phyloP scores from a whole-genome alignment of 2,329 filamentous ascomycete genomes.

The Septoria linicola region DNA sequence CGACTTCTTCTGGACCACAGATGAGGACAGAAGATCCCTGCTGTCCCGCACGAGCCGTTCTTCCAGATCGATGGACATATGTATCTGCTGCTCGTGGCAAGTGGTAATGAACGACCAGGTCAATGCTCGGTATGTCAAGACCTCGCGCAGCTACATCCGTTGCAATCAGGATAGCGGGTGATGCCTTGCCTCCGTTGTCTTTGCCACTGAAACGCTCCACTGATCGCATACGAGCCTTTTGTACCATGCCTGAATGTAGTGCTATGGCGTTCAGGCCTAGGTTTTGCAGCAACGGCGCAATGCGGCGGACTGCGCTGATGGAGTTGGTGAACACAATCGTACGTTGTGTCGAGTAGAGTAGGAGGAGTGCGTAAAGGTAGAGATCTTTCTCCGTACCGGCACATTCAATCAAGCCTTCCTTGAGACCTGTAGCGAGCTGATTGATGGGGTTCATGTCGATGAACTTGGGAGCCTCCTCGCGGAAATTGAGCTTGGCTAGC shows the following conservation, averaged over 20 bases:
- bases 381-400: conserved; percentile 94
- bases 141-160: conserved; percentile 93
- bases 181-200: conserved; percentile 56
- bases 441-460: conserved; percentile 86
- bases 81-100: conserved; percentile 86
- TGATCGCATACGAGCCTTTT: conserved; percentile 91
- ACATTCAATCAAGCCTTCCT: conserved; percentile 90
- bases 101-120: conserved; percentile 92
- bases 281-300: conserved; percentile 80
- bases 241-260: conserved; percentile 90
- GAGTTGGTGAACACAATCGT: conserved; percentile 95
- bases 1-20: conserved; percentile 87
- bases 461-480: conserved; percentile 79
- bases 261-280: conserved; percentile 73
- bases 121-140: conserved; percentile 86
- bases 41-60: conserved; percentile 80
- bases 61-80: conserved; percentile 93
- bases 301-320: conserved; percentile 83
- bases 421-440: conserved; percentile 82
- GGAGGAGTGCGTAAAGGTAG: conserved; percentile 82
- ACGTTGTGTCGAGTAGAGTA: conserved; percentile 76
- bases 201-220: conserved; percentile 71
- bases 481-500: conserved; percentile 83
- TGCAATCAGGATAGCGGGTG: conserved; percentile 68
- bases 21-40: conserved; percentile 81